These are phyloP conservation scores for Plasmodium sp. DNA, from an alignment of 169 alveolate species.

Conservation along the genomic window DNA sequence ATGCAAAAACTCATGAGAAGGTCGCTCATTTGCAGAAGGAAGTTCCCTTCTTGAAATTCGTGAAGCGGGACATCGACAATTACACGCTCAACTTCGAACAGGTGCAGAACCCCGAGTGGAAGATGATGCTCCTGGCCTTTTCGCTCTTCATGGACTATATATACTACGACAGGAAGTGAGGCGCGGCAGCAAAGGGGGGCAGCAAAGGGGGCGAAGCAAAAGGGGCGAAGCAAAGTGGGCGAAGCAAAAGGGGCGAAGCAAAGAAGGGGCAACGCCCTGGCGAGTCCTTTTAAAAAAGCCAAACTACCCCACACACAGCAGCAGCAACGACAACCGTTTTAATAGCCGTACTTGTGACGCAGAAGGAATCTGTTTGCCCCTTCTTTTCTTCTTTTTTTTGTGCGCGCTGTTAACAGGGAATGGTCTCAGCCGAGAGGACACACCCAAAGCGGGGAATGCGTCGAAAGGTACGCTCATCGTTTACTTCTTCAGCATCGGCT, in stretches of 20 bases:
- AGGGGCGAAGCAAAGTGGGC: no score
- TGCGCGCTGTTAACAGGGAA: neutral
- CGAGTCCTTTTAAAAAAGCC: neutral
- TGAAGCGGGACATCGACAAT: conserved; percentile 54
- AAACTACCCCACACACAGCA: neutral
- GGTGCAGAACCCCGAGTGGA: conserved; percentile 64
- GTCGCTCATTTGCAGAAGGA: conserved; percentile 58
- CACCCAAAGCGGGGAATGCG: neutral
- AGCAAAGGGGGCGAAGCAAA: neutral
- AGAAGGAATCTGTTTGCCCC: neutral
- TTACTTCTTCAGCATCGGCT: neutral
- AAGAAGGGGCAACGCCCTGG: neutral
- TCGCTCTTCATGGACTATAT: conserved; percentile 57
- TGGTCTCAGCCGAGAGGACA: neutral
- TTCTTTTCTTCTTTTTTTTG: neutral
- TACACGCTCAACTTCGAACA: conserved; percentile 48
- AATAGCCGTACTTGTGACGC: neutral
- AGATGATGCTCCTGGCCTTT: conserved; percentile 72
- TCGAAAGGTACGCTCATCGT: neutral
- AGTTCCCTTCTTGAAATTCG: conserved; percentile 60
- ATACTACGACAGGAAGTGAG: conserved; percentile 38
- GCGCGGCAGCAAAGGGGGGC: neutral
- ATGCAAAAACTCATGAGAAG: conserved; percentile 50
- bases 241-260: neutral
- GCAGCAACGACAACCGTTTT: neutral